These are phyloP conservation scores for Hyphochytrium catenoides DNA, from an alignment of 352 stramenopile species.

Conservation along the genomic window DNA sequence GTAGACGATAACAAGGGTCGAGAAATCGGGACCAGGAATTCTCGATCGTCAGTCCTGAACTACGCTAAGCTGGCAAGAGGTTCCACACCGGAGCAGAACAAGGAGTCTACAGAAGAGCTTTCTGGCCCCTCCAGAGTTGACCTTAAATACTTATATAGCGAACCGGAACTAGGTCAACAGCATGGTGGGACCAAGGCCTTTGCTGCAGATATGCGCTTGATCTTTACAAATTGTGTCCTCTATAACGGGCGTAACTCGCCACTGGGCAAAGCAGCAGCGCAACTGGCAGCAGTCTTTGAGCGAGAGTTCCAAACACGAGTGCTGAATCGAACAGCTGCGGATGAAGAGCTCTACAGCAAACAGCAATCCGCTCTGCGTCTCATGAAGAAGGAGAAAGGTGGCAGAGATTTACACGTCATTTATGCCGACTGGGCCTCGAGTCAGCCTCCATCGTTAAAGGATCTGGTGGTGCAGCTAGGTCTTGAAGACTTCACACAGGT, in stretches of 20 bases:
- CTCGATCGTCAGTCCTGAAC: too few species aligned
- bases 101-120: too few species aligned
- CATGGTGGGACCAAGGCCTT: constrained; percentile 21
- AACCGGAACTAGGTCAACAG: background rate
- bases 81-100: too few species aligned
- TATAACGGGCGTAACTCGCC: constrained; percentile 56
- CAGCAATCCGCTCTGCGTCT: too few species aligned
- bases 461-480: too few species aligned
- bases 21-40: too few species aligned
- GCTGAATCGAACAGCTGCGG: constrained; percentile 22
- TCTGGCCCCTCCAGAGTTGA: too few species aligned
- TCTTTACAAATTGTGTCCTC: constrained; percentile 48
- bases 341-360: constrained; percentile 24
- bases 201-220: constrained; percentile 38
- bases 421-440: background rate
- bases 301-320: constrained; percentile 52
- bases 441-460: too few species aligned
- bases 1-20: too few species aligned
- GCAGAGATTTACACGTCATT: constrained; percentile 9
- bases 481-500: too few species aligned
- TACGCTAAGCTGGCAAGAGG: too few species aligned
- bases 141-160: too few species aligned
- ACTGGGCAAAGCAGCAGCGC: constrained; percentile 29
- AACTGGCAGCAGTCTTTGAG: constrained; percentile 46
- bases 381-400: constrained; percentile 12